These are phyloP conservation scores for Cladorrhinum samala DNA, from an alignment of 495 filamentous ascomycete species.

Conservation along the genomic window DNA sequence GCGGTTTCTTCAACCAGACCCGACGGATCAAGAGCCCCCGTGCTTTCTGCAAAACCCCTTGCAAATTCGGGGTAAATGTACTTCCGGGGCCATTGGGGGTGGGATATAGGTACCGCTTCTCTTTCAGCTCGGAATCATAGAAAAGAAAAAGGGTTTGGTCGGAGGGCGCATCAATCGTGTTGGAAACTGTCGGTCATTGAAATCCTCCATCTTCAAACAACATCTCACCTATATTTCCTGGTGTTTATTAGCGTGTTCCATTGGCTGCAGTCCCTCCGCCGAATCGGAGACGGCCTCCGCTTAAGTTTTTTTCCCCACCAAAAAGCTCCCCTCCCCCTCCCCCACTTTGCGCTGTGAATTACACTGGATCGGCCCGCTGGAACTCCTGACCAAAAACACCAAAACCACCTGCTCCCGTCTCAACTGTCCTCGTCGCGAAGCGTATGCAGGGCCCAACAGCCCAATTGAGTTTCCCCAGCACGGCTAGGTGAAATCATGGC, in stretches of 20 bases:
- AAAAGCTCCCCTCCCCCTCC: background rate
- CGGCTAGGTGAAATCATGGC: constrained; percentile 18
- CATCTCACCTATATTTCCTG: too few relatives aligned
- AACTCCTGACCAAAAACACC: background rate
- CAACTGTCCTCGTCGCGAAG: too few relatives aligned
- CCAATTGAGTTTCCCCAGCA: constrained; percentile 10
- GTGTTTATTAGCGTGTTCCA: too few relatives aligned
- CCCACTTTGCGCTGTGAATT: background rate
- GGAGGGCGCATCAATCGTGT: too few relatives aligned
- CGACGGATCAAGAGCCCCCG: background rate
- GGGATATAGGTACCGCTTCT: background rate
- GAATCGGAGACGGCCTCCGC: constrained; percentile 7
- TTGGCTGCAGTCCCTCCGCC: too few relatives aligned
- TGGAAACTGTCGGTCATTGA: too few relatives aligned
- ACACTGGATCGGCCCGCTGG: background rate
- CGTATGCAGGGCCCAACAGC: constrained; percentile 23
- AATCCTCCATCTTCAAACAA: too few relatives aligned
- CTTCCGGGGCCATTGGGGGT: too few relatives aligned
- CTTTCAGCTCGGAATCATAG: too few relatives aligned
- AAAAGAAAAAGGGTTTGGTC: too few relatives aligned
- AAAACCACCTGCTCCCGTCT: constrained; percentile 2
- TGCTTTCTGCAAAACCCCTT: background rate
- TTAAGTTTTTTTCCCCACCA: constrained; percentile 15
- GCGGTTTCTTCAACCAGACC: too few relatives aligned
- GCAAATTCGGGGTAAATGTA: too few relatives aligned